Conservation (phyloP, 345 rosid genomes). For the Populus nigra region DNA sequence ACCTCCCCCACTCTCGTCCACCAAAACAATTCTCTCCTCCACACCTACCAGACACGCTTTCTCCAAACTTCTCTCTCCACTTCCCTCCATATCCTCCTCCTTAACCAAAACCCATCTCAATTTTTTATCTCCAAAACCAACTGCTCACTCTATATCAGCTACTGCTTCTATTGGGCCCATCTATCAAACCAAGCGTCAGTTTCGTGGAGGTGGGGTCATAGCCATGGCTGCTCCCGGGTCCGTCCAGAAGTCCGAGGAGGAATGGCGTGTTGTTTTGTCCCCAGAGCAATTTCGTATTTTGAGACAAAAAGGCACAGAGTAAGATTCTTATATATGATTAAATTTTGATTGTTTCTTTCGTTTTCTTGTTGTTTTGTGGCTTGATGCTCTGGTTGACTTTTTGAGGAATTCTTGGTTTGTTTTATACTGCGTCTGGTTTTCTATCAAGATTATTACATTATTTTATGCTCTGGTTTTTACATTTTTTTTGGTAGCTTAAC, state of each 20-base stretch:
- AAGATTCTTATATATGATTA: neutral
- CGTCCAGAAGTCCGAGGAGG: conserved; percentile 73
- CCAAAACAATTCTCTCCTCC: conserved; percentile 18
- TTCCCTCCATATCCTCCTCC: neutral
- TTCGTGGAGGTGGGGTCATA: conserved; percentile 44
- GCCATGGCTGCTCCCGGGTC: conserved; percentile 66
- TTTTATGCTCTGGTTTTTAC: no score
- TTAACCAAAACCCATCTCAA: conserved; percentile 12
- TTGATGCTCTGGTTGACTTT: neutral
- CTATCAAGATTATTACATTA: no score
- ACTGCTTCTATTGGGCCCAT: conserved; percentile 23
- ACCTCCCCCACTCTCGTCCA: conserved; percentile 33
- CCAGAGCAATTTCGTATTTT: conserved; percentile 83
- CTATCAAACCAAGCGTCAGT: conserved; percentile 31
- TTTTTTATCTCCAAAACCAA: neutral
- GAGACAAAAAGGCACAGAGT: conserved; percentile 91
- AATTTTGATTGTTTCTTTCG: neutral
- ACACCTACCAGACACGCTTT: conserved; percentile 1
- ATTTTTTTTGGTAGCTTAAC: no score
- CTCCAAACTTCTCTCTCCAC: neutral
- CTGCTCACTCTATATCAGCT: conserved; percentile 13
- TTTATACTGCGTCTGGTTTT: neutral
- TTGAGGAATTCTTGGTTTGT: neutral
- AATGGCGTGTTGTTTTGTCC: conserved; percentile 81
- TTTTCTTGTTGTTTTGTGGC: neutral